Evolutionary conservation across 1,284 basidiomycete species (phyloP), one percentile per base, ranked within the genome.

Genomic region (Pseudozyma hubeiensis): DNA sequence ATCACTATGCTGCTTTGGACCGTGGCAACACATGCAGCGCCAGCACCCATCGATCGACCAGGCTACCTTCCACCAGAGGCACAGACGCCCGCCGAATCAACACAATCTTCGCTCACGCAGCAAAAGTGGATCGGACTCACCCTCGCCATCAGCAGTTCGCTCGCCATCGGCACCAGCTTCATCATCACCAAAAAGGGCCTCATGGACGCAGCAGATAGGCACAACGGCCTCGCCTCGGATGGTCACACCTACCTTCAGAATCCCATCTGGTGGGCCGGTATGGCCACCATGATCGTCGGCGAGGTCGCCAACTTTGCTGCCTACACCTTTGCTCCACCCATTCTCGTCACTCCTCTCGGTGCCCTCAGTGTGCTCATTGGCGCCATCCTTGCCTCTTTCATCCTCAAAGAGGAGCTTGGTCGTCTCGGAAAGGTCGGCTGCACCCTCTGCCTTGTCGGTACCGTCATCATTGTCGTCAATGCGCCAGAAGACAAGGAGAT

Each of bases 221-320:
- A 67, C 48, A 74, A 70, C 30, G 82, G 79, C 11, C 46, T 83
- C n/a, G 82, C 81, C 1, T 83, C 81, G 2, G 82, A 84, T 17
- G 80, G 77, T 4, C 81, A 83, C 56, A 75, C 81, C 17, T 99
- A 99, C 85, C 87, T 99, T 53, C 90, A 88, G 77, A 99, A 94
- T 87, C 93, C 94, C 34, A 91, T 97, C 79, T 99, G 97, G 96
- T 99, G 96, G 97, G 92, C 92, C 5, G 96, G 96, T 48, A 97
- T 98, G 88, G 88, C 90, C 35, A 96, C 93, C 16, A 89, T 84
- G 82, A 79, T 84, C 48, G 81, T 84, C 34, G 82, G 82, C 46
- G 82, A 81, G 44, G 95, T 97, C 61, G 95, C 94, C 77, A 99
- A 99, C 87, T 99, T 99, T 86, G 94, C 96, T 7, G 97, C 97